These are phyloP conservation scores for Neurospora terricola DNA, from an alignment of 495 filamentous ascomycete species.

Conservation along the genomic window DNA sequence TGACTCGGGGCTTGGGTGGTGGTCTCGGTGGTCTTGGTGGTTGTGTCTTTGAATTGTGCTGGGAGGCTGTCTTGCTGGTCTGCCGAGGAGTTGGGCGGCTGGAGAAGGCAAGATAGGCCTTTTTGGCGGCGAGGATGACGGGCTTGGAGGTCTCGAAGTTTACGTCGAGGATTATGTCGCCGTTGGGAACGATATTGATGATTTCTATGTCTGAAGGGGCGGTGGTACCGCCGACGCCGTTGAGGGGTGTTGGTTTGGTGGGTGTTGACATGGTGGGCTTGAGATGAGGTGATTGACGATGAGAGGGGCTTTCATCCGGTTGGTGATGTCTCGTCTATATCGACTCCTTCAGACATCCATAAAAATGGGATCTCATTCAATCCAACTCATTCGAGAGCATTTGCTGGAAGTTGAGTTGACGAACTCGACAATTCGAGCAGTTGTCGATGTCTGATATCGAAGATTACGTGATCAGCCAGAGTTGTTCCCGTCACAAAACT, in stretches of 20 bases:
- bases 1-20: conserved; percentile 20
- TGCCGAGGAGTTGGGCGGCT: neutral
- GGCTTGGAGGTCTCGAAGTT: conserved; percentile 39
- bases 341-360: neutral
- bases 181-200: conserved; percentile 36
- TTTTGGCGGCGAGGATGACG: neutral
- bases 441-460: neutral
- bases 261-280: neutral
- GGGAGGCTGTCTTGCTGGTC: conserved; percentile 1
- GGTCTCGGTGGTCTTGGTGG: conserved; percentile 8
- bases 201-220: conserved; percentile 12
- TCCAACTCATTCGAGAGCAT: neutral
- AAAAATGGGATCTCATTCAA: neutral
- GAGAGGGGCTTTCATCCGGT: neutral
- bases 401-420: neutral
- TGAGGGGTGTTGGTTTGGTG: neutral
- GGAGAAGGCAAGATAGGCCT: neutral
- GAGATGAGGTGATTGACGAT: neutral
- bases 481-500: neutral
- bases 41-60: no score
- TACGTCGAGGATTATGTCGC: conserved; percentile 47
- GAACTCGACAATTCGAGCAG: neutral
- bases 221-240: neutral
- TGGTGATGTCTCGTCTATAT: neutral
- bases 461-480: neutral